Base-by-base conservation (phyloP, 2,329 filamentous ascomycete species). In the Byssoonygena ceratinophila region DNA sequence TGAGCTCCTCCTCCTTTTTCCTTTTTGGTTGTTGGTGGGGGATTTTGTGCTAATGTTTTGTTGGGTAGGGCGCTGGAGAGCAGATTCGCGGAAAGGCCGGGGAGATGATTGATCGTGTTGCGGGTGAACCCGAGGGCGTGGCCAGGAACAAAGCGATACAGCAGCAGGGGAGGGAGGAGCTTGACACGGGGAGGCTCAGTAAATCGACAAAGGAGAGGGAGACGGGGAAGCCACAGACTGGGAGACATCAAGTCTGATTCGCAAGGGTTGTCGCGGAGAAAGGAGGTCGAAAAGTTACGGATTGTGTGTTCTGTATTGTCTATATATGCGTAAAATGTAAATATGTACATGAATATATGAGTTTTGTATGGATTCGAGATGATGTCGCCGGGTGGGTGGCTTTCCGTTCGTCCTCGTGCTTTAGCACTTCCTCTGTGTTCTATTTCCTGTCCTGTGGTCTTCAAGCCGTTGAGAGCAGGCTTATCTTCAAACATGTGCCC, bases 401-500 rank as follows among this genome's bases (percentile, higher is more conserved):
- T n/a, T n/a, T n/a, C n/a, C n/a, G n/a, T n/a, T n/a, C n/a, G n/a
- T n/a, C n/a, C n/a, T n/a, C n/a, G n/a, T n/a, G n/a, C n/a, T n/a
- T n/a, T n/a, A n/a, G n/a, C n/a, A n/a, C n/a, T n/a, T n/a, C n/a
- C n/a, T n/a, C n/a, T n/a, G n/a, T n/a, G n/a, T n/a, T n/a, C n/a
- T n/a, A n/a, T n/a, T n/a, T n/a, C n/a, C n/a, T n/a, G n/a, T n/a
- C n/a, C n/a, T n/a, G n/a, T n/a, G n/a, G n/a, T n/a, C n/a, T n/a
- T n/a, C n/a, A n/a, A n/a, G n/a, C n/a, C n/a, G n/a, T n/a, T n/a
- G n/a, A n/a, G n/a, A n/a, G n/a, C n/a, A n/a, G n/a, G n/a, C n/a
- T n/a, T n/a, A n/a, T 31, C 11, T 31, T 68, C 57, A 79, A 54
- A 78, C 71, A 70, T 82, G 79, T 53, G 74, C 74, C 79, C 79